Conservation (phyloP, 371 early-diverging fungal species). For the Capillidium heterosporum region DNA sequence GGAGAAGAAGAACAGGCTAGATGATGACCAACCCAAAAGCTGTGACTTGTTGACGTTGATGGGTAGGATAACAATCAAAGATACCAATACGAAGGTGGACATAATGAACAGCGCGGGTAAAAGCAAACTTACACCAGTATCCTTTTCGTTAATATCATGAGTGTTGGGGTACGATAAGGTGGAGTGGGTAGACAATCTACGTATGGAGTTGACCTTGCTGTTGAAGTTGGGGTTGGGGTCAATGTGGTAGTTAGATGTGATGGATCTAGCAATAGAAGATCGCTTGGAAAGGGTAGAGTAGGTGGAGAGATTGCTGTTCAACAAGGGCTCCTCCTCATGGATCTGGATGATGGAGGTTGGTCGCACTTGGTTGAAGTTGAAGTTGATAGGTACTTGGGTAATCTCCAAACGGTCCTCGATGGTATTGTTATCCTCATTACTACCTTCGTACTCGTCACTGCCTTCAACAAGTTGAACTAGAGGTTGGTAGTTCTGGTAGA, state of each 20-base stretch:
- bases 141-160: not conserved
- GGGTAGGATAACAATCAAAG: not conserved
- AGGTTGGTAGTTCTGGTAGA: too few relatives aligned
- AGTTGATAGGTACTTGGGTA: not conserved
- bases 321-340: not conserved
- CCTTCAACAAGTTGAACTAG: not conserved
- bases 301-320: not conserved
- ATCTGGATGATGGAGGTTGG: not conserved
- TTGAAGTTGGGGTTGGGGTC: too few relatives aligned
- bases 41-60: not conserved
- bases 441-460: not conserved
- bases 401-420: not conserved
- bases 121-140: not conserved
- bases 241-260: not conserved
- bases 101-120: too few relatives aligned
- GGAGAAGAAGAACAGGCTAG: slow-evolving; percentile 19
- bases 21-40: slow-evolving; percentile 1
- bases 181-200: not conserved
- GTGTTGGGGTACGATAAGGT: not conserved
- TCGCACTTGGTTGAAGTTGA: not conserved
- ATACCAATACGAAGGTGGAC: not conserved
- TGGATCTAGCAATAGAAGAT: not conserved
- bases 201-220: too few relatives aligned
- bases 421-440: not conserved
- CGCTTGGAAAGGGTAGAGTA: not conserved